Evolutionary conservation across 805 yeast genomes (phyloP), one percentile per base, ranked within the genome.

Genomic region (Debaryomyces tyrocola): DNA sequence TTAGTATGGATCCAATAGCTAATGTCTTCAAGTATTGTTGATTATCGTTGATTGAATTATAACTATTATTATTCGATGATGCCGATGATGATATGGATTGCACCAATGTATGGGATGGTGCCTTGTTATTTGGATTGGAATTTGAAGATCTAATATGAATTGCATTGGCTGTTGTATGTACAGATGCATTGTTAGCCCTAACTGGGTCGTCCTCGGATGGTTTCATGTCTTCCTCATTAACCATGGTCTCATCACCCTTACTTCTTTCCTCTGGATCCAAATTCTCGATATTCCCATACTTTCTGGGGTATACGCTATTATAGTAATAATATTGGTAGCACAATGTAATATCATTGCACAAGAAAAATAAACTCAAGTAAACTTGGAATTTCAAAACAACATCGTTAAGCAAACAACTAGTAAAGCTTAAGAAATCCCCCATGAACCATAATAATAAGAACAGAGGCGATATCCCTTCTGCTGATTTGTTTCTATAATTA

Each of bases 371-470:
- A 48, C 75, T 70, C 42, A 71, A 59, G 48, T 66, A 70, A 4
- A 73, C 43, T 47, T 73, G 77, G 49, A 72, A 73, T 47, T 55
- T 49, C 40, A 73, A 57, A 24, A 69, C 75, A 11, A 55, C 65
- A 33, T 66, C 70, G 47, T 68, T 73, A 20, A 71, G 49, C 27
- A 72, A 51, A 51, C 77, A 70, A 49, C 75, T 70, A 21, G 73
- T 56, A 17, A 84, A 70, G 52, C 82, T 82, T 11, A 84, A 59
- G 28, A 74, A 62, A 57, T 83, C 89, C 8, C 91, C 92, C 44
- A 74, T 58, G 49, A 82, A 75, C 90, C 90, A 85, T 46, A 81
- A 75, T 9, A 74, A 50, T 3, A 85, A 72, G 53, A 85, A 85
- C 4, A 74, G 73, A 28, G 79, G 71, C 10, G 88, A 81, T 18